These are phyloP conservation scores for Plantago elongata DNA, from an alignment of 257 asterid species.

Conservation along the genomic window DNA sequence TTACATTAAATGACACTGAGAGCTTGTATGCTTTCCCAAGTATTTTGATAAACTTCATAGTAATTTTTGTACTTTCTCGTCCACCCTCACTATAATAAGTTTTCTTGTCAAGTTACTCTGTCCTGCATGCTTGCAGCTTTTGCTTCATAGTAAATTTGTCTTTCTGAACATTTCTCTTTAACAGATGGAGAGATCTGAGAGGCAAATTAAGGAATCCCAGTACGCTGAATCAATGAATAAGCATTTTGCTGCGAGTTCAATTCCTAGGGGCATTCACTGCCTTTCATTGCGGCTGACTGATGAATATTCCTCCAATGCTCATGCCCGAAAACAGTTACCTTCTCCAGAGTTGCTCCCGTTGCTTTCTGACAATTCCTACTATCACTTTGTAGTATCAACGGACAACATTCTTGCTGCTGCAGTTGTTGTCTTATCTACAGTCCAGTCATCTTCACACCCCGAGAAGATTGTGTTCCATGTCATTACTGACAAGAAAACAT, in stretches of 20 bases:
- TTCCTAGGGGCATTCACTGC: slow-evolving; percentile 54
- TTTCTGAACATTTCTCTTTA: slow-evolving; percentile 2
- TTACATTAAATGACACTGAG: too few relatives aligned
- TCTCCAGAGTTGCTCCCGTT: slow-evolving; percentile 92
- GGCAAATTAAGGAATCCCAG: slow-evolving; percentile 61
- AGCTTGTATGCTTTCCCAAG: too few relatives aligned
- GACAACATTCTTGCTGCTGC: slow-evolving; percentile 96
- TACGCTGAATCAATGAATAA: slow-evolving; percentile 66
- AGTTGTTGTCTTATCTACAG: slow-evolving; percentile 79
- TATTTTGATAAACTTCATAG: too few relatives aligned
- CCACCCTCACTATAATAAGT: neutral
- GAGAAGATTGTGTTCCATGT: slow-evolving; percentile 87
- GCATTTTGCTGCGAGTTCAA: slow-evolving; percentile 69
- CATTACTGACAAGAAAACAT: slow-evolving; percentile 97
- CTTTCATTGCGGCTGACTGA: slow-evolving; percentile 85
- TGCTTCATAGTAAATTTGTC: neutral
- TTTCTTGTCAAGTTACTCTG: neutral
- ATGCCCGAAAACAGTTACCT: slow-evolving; percentile 93
- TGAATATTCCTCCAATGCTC: slow-evolving; percentile 95
- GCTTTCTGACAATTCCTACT: slow-evolving; percentile 82
- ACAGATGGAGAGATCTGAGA: slow-evolving; percentile 62
- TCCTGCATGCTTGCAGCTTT: slow-evolving; percentile 7
- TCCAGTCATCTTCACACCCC: slow-evolving; percentile 67
- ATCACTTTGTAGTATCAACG: slow-evolving; percentile 83
- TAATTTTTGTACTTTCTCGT: neutral